A percentile compares a stretch with the other conserved stretches of the same genome.
Conservation (phyloP, 345 rosid species). For the Murraya paniculata region DNA sequence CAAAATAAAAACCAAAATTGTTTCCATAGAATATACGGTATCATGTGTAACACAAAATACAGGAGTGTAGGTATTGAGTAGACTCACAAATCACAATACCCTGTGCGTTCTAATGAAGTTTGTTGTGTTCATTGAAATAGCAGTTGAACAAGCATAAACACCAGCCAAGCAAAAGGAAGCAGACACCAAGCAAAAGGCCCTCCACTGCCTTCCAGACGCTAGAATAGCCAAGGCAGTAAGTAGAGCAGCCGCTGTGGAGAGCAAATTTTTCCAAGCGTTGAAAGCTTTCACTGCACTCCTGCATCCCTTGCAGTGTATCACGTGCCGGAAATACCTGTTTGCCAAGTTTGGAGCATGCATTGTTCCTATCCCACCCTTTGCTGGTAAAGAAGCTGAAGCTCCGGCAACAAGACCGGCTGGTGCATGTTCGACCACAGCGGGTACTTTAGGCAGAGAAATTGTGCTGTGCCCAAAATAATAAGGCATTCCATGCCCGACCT, state of each 20-base stretch:
- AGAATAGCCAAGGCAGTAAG: conserved; percentile 64
- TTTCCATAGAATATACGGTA: background rate
- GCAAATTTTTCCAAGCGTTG: conserved; percentile 54
- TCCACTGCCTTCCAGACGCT: conserved; percentile 69
- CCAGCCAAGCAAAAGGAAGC: conserved; percentile 58
- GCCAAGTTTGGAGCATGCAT: conserved; percentile 84
- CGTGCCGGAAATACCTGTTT: conserved; percentile 79
- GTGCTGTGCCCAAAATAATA: conserved; percentile 81
- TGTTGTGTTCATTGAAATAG: conserved; percentile 66
- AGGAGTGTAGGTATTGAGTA: background rate
- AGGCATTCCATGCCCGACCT: conserved; percentile 98
- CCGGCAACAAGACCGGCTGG: conserved; percentile 85
- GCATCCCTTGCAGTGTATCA: conserved; percentile 85
- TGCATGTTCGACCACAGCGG: conserved; percentile 86
- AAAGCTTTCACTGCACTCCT: conserved; percentile 54
- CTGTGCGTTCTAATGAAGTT: conserved; percentile 87
- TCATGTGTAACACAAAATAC: background rate
- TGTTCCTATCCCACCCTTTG: conserved; percentile 73
- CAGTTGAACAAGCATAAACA: conserved; percentile 59
- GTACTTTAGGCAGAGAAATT: conserved; percentile 56
- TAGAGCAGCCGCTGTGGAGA: conserved; percentile 43
- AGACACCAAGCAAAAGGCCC: conserved; percentile 50
- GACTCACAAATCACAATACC: conserved; percentile 55
- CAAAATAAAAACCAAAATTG: too few relatives aligned
- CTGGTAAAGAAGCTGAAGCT: conserved; percentile 65